Evolutionary conservation across 805 yeast species (phyloP).

Genomic region (Saturnispora sanitii): DNA sequence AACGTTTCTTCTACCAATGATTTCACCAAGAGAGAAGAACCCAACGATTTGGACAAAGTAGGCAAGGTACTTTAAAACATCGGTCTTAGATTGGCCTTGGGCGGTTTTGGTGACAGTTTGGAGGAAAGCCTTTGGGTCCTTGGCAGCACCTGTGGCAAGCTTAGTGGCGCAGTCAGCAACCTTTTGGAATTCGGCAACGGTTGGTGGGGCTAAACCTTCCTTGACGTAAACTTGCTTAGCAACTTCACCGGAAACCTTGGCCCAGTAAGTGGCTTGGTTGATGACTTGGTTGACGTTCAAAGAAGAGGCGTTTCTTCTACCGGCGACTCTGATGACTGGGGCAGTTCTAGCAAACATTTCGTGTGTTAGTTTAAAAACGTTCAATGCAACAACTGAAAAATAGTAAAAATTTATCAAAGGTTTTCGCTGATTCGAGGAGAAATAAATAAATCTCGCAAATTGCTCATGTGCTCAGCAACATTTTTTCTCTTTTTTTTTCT

Average conservation of each 20-base stretch:
- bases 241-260: slow-evolving; percentile 43
- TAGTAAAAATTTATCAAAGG: no score
- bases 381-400: no score
- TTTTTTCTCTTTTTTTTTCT: no score
- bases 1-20: slow-evolving; percentile 88
- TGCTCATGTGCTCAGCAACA: neutral
- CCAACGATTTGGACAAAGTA: slow-evolving; percentile 80
- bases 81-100: slow-evolving; percentile 37
- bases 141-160: slow-evolving; percentile 33
- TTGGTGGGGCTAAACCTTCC: slow-evolving; percentile 92
- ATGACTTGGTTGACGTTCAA: slow-evolving; percentile 23
- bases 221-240: slow-evolving; percentile 74
- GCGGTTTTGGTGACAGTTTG: slow-evolving; percentile 36
- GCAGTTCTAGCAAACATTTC: slow-evolving; percentile 29
- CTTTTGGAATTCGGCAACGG: slow-evolving; percentile 61
- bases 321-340: slow-evolving; percentile 21
- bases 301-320: slow-evolving; percentile 32
- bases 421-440: neutral
- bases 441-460: neutral
- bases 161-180: slow-evolving; percentile 52
- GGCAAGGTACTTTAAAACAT: slow-evolving; percentile 57
- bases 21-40: slow-evolving; percentile 89
- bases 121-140: slow-evolving; percentile 53
- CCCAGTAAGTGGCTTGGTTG: slow-evolving; percentile 70
- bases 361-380: neutral